Evolutionary conservation across 1,139 yeast species (phyloP), one percentile per base, ranked within the genome.

Genomic region (Suhomyces yuchorum): DNA sequence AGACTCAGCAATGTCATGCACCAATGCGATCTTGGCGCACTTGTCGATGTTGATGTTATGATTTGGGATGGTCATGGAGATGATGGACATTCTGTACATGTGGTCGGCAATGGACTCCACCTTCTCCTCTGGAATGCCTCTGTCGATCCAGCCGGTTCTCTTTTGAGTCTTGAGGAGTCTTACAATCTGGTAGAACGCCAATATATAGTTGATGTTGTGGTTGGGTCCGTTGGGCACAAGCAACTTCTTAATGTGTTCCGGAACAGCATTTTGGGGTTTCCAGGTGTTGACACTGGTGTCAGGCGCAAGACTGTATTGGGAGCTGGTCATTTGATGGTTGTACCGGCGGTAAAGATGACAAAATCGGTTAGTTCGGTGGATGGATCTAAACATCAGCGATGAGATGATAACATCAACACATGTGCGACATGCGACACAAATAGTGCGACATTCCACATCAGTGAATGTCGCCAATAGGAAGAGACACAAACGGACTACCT

Each of bases 121-220:
- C 24, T 68, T 60, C 1, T 56, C 62, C 8, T 67, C 63, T 0
- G 82, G 77, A 30, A 93, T 77, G 12, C 81, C 82, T 59, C 82
- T 82, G 60, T 91, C 92, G 24, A 93, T 67, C 99, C 99, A 93
- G 2, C 99, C 99, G 0, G 98, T 92, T 62, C 99, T 80, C 56
- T 80, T 84, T 57, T 90, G 96, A 6, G 84, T 74, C 68, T 93
- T 93, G 59, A 93, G 76, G 34, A 82, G 77, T 47, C 88, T 79
- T 1, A 91, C 80, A 43, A 92, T 82, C 61, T 90, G 90, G 54
- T 90, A 77, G 61, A 93, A 91, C 24, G 87, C 85, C 51, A 84
- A 69, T 43, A 85, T 78, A 62, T 78, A 81, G 63, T 81, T 79
- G 49, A 71, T 60, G 5, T 63, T 62, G 28, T 60, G 53, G 23